These are phyloP conservation scores for Rhizopus sp. DNA, from an alignment of 371 early-diverging fungal species.

Conservation along the genomic window DNA sequence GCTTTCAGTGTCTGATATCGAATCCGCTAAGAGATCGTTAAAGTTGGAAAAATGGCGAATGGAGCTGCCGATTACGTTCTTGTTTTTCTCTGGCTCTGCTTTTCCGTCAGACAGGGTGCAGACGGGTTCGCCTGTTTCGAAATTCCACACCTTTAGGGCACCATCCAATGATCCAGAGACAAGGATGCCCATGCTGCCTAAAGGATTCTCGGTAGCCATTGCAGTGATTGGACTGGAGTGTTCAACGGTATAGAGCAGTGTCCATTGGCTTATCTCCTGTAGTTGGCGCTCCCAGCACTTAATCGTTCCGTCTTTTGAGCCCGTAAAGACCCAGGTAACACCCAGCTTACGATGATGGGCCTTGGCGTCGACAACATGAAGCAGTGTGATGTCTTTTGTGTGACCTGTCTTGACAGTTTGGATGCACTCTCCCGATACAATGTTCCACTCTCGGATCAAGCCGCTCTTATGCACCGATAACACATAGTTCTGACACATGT, in stretches of 20 bases:
- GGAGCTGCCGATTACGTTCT: constrained; percentile 12
- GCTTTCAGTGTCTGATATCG: constrained; percentile 4
- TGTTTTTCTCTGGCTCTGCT: background rate
- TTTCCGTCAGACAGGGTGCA: constrained; percentile 35
- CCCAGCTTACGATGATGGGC: constrained; percentile 24
- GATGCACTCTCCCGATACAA: constrained; percentile 34
- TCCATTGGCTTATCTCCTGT: constrained; percentile 15
- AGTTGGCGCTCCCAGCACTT: constrained; percentile 44
- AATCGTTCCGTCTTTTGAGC: constrained; percentile 33
- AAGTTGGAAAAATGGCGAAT: constrained; percentile 23
- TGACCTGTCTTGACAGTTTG: constrained; percentile 30
- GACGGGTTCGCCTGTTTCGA: constrained; percentile 68
- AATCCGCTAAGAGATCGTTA: background rate
- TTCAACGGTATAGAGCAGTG: constrained; percentile 26
- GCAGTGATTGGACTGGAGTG: constrained; percentile 22
- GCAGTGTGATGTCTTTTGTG: constrained; percentile 22
- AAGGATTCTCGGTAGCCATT: constrained; percentile 32
- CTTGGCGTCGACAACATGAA: constrained; percentile 28
- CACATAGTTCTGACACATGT: constrained; percentile 18
- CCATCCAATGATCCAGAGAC: constrained; percentile 87
- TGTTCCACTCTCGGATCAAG: constrained; percentile 34
- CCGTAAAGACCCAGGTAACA: constrained; percentile 33
- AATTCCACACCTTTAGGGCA: constrained; percentile 89
- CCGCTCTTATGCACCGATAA: constrained; percentile 35
- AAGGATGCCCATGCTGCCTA: constrained; percentile 38